A percentile compares a stretch with the other conserved stretches of the same genome.
Evolutionary conservation across 1,284 basidiomycete genomes (phyloP).

Genomic region (Pascua sp.): DNA sequence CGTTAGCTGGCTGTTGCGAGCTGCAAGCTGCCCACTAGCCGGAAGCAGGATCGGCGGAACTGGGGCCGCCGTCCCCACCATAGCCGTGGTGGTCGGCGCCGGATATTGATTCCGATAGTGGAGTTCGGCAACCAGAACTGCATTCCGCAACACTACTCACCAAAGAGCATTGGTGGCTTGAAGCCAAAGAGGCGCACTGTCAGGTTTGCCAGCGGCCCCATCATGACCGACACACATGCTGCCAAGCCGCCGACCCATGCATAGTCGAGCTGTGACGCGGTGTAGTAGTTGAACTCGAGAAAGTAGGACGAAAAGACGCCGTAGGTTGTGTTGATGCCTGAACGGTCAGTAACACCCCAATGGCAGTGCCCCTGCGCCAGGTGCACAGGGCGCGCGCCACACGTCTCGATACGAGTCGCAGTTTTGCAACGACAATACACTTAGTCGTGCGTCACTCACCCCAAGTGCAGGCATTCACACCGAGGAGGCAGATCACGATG

Average conservation of each 20-base stretch:
- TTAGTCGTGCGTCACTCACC: slow-evolving; percentile 15
- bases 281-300: slow-evolving; percentile 48
- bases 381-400: not conserved
- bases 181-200: slow-evolving; percentile 39
- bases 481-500: slow-evolving; percentile 40
- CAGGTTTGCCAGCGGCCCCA: slow-evolving; percentile 48
- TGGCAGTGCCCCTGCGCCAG: too few relatives aligned
- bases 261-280: slow-evolving; percentile 46
- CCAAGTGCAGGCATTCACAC: slow-evolving; percentile 41
- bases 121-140: too few relatives aligned
- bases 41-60: too few relatives aligned
- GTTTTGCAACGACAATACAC: too few relatives aligned
- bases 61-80: too few relatives aligned
- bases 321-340: slow-evolving; percentile 51
- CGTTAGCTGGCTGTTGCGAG: not conserved
- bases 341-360: slow-evolving; percentile 12
- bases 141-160: slow-evolving; percentile 23
- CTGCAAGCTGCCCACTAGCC: not conserved
- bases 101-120: too few relatives aligned
- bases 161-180: slow-evolving; percentile 41
- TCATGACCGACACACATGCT: slow-evolving; percentile 40
- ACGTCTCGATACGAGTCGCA: not conserved
- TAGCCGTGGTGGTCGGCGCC: not conserved
- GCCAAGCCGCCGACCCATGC: slow-evolving; percentile 51
- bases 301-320: slow-evolving; percentile 52